Evolutionary conservation across 2,329 filamentous ascomycete species (phyloP), one percentile per base, ranked within the genome.

Genomic region (Scedosporium minutisporum): DNA sequence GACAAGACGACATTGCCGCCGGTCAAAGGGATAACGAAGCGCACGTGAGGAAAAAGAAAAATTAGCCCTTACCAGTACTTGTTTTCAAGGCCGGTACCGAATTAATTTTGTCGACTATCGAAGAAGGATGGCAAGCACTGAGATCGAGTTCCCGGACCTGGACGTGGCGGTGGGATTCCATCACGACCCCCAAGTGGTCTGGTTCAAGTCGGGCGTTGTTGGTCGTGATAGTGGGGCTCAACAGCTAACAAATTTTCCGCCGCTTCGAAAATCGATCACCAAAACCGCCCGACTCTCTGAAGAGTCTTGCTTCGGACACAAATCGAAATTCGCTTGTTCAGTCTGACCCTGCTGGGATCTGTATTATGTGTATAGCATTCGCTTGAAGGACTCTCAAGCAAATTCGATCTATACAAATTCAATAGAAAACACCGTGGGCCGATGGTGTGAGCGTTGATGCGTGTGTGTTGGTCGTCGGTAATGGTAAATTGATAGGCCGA

Each of bases 51-150:
- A 53, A 55, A 55, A 62, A 60, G 57, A 64, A 64, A 64, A 64
- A 63, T 58, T 64, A 65, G 64, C 62, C 74, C 83, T 80, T 72
- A 86, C 83, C 83, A 70, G 83, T 80, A 70, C 83, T 85, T 65
- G 82, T 84, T 69, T 80, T 84, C 62, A 86, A 73, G 38, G 78
- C 83, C 2, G 83, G 83, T 51, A 86, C 78, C 48, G 79, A 75
- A 70, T 80, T 84, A 72, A 85, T 78, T 67, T 77, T 78, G 70
- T 83, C 80, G 62, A 78, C 78, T 66, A 84, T 76, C 59, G 79
- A 78, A 66, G 75, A 77, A 55, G 77, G 73, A 63, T 78, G 74
- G 65, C 75, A 79, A 62, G 75, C 73, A 65, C 78, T 78, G 67
- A 84, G 71, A 67, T 83, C 77, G 66, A 82, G 77, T 75, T 82